phyloP scores from a whole-genome alignment of 2,329 filamentous ascomycete genomes.

The Penicillium oxalicum region DNA sequence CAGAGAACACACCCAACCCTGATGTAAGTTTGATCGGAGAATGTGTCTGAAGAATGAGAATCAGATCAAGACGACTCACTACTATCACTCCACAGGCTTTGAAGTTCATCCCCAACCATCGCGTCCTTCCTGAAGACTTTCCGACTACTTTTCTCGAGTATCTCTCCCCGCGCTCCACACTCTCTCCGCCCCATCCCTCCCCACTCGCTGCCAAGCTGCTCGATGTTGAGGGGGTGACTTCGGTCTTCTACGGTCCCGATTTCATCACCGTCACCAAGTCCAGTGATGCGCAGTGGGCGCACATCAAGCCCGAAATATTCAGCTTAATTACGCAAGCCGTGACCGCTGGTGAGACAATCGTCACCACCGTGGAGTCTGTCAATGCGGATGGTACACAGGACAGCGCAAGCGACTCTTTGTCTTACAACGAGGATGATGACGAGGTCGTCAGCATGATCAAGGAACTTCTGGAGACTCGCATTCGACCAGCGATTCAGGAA shows the following conservation, averaged over 20 bases:
- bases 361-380: constrained; percentile 62
- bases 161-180: constrained; percentile 76
- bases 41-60: background rate
- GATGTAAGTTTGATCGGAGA: constrained; percentile 50
- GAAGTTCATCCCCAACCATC: constrained; percentile 91
- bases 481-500: constrained; percentile 92
- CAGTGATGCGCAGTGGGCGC: constrained; percentile 81
- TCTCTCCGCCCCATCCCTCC: constrained; percentile 82
- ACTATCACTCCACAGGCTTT: constrained; percentile 49
- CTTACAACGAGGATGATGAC: constrained; percentile 82
- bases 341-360: constrained; percentile 73
- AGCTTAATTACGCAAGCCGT: constrained; percentile 90
- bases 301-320: constrained; percentile 93
- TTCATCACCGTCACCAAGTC: constrained; percentile 97
- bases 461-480: constrained; percentile 89
- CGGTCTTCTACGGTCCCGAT: constrained; percentile 88
- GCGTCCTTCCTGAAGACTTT: constrained; percentile 69
- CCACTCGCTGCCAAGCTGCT: constrained; percentile 85
- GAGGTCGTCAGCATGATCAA: constrained; percentile 99
- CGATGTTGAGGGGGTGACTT: constrained; percentile 89
- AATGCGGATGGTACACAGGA: constrained; percentile 46
- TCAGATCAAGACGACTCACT: background rate
- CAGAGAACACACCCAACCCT: constrained; percentile 87
- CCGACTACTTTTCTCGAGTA: constrained; percentile 83
- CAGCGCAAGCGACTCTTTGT: constrained; percentile 61